These are phyloP conservation scores for Wallacemonas collosoma DNA, from an alignment of 208 protist species.

Conservation along the genomic window DNA sequence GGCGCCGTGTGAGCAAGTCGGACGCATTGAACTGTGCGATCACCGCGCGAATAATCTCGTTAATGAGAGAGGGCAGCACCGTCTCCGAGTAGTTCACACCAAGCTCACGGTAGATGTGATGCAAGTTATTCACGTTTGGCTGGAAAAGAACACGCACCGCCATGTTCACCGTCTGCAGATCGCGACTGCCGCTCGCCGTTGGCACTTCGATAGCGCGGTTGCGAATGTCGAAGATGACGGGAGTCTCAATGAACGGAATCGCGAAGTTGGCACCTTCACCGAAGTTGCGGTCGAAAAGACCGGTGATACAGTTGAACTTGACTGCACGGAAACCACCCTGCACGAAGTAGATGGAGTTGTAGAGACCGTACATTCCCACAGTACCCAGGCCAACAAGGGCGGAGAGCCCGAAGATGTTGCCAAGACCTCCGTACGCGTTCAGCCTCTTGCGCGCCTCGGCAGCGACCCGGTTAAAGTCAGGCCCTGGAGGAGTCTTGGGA, in stretches of 20 bases:
- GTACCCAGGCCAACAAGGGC: conserved; percentile 55
- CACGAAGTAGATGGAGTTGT: conserved; percentile 94
- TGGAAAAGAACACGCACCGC: conserved; percentile 98
- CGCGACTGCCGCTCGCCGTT: conserved; percentile 90
- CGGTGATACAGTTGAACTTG: conserved; percentile 97
- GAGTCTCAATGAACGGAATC: conserved; percentile 96
- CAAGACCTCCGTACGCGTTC: conserved; percentile 62
- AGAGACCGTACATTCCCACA: conserved; percentile 60
- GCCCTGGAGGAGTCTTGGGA: conserved; percentile 65
- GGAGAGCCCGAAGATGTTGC: conserved; percentile 66
- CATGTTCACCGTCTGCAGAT: conserved; percentile 99
- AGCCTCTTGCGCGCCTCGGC: conserved; percentile 62
- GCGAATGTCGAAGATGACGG: conserved; percentile 97
- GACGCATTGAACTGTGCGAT: conserved; percentile 99
- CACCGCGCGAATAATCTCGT: conserved; percentile 98
- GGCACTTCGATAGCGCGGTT: conserved; percentile 88
- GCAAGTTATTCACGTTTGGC: conserved; percentile 91
- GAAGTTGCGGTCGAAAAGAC: conserved; percentile 93
- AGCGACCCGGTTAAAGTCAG: conserved; percentile 79
- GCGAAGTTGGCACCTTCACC: conserved; percentile 96
- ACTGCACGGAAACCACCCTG: conserved; percentile 97
- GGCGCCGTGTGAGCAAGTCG: conserved; percentile 97
- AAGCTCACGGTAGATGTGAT: conserved; percentile 94
- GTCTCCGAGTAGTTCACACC: conserved; percentile 98
- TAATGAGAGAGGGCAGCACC: conserved; percentile 98